Conservation (phyloP, 106 monocot species). For the Cymbidium sinense region DNA sequence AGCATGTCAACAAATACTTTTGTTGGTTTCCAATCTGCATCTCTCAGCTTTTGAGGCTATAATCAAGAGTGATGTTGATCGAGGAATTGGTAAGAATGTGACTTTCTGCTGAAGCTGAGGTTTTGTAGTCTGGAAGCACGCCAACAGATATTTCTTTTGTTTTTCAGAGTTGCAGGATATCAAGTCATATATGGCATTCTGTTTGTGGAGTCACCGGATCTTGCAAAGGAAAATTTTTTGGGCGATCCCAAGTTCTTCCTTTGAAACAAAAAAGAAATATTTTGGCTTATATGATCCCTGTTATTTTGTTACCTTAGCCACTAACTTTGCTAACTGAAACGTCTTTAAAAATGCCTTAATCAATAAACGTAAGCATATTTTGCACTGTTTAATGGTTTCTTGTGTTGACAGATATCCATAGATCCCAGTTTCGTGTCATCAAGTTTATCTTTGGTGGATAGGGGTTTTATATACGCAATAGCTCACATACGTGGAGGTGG, state of each 20-base stretch:
- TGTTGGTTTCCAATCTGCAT: background rate
- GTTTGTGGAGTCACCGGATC: background rate
- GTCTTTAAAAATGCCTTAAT: background rate
- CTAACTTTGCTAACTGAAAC: background rate
- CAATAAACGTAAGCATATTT: background rate
- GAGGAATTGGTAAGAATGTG: background rate
- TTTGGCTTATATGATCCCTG: background rate
- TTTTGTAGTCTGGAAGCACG: background rate
- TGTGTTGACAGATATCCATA: conserved; percentile 41
- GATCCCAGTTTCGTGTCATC: conserved; percentile 70
- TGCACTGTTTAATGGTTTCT: background rate
- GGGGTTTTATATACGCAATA: conserved; percentile 79
- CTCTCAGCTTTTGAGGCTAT: background rate
- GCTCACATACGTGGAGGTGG: conserved; percentile 92
- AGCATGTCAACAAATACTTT: background rate
- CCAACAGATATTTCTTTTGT: background rate
- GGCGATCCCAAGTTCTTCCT: background rate
- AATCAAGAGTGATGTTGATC: background rate
- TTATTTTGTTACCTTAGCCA: background rate
- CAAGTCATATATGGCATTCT: background rate
- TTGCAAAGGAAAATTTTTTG: background rate
- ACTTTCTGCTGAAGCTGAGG: background rate
- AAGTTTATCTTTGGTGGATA: conserved; percentile 62
- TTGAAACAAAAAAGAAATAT: background rate
- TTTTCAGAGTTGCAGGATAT: background rate